Conservation (phyloP, 169 alveolate species). For the Plasmodium knowlesi region DNA sequence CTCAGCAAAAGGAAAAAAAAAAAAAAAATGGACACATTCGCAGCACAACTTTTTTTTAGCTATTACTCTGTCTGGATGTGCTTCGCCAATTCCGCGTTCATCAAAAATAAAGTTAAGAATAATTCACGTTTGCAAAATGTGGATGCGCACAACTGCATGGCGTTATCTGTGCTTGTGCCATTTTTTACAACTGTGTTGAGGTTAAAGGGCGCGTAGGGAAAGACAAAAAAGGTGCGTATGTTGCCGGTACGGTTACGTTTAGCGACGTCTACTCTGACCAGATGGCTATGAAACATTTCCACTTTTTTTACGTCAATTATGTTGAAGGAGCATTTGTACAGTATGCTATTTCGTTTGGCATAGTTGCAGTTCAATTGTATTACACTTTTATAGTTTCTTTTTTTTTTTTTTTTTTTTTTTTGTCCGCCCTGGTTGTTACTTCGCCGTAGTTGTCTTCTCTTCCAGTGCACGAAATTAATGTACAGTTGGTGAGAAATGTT, state of each 20-base stretch:
- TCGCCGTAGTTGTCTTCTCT: constrained; percentile 5
- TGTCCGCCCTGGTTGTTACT: not conserved
- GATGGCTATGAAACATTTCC: constrained; percentile 35
- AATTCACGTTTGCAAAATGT: constrained; percentile 5
- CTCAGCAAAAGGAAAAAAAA: not conserved
- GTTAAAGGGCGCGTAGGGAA: constrained; percentile 35
- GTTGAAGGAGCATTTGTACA: not conserved
- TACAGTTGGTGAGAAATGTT: constrained; percentile 31
- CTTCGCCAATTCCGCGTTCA: not conserved
- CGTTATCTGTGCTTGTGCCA: not conserved
- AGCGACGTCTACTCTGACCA: constrained; percentile 23
- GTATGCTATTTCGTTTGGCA: constrained; percentile 7
- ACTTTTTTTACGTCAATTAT: constrained; percentile 36
- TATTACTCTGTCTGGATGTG: constrained; percentile 18
- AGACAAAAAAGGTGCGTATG: constrained; percentile 21
- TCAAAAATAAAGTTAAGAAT: constrained; percentile 17
- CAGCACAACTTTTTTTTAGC: not conserved
- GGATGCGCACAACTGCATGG: not conserved
- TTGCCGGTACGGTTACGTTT: not conserved
- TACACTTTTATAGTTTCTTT: not conserved
- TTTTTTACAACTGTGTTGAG: constrained; percentile 1
- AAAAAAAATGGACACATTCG: not conserved
- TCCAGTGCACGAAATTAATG: not conserved
- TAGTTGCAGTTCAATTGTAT: not conserved
- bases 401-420: constrained; percentile 11